phyloP scores from a whole-genome alignment of 768 basidiomycete species.

The Neoboletus brunneissimus region DNA sequence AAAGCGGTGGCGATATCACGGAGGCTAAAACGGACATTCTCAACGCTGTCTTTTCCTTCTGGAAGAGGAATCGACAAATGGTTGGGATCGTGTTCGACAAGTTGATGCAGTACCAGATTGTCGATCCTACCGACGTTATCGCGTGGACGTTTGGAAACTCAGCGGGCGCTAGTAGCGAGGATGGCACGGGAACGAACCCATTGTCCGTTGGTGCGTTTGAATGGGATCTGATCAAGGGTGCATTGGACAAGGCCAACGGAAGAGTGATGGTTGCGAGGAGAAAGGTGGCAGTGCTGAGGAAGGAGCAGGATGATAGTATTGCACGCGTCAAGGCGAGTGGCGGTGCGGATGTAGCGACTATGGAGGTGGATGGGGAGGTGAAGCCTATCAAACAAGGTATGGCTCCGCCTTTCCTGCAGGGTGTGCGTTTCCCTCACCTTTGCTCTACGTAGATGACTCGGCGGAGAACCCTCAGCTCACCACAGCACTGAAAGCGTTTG shows the following conservation, averaged over 20 bases:
- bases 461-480: constrained; percentile 67
- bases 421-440: constrained; percentile 1
- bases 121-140: constrained; percentile 91
- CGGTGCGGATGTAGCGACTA: constrained; percentile 46
- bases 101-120: constrained; percentile 96
- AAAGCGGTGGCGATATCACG: constrained; percentile 35
- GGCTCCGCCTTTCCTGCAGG: background rate
- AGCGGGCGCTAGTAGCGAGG: constrained; percentile 34
- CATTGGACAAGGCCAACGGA: constrained; percentile 88
- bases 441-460: constrained; percentile 37
- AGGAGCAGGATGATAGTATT: constrained; percentile 85
- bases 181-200: constrained; percentile 35
- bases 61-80: constrained; percentile 84
- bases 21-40: constrained; percentile 74
- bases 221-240: constrained; percentile 83
- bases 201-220: constrained; percentile 57
- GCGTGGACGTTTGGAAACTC: constrained; percentile 74
- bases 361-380: constrained; percentile 73
- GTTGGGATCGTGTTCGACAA: constrained; percentile 94
- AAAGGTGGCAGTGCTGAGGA: constrained; percentile 70
- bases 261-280: constrained; percentile 75
- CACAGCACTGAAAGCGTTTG: constrained; percentile 71
- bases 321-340: constrained; percentile 70
- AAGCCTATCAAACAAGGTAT: constrained; percentile 48
- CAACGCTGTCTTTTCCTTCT: constrained; percentile 69